phyloP scores from a whole-genome alignment of 2,329 filamentous ascomycete species.

The Teratosphaeria zuluensis region DNA sequence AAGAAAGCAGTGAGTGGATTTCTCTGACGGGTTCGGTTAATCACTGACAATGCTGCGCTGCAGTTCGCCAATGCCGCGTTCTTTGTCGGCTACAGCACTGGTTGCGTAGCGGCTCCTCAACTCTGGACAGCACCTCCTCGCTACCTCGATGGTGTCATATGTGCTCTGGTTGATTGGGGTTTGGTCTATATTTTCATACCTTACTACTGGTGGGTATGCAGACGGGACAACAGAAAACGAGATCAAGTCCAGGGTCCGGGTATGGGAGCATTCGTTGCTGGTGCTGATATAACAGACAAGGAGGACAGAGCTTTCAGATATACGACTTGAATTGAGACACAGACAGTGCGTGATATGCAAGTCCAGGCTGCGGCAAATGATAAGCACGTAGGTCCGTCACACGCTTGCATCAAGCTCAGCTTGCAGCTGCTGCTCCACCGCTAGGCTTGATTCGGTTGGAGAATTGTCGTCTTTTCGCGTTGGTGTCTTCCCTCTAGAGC shows the following conservation, averaged over 20 bases:
- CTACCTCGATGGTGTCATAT: slow-evolving; percentile 40
- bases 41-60: neutral
- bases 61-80: slow-evolving; percentile 34
- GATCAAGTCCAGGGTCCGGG: slow-evolving; percentile 9
- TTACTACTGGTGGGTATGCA: slow-evolving; percentile 29
- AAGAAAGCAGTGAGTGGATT: slow-evolving; percentile 33
- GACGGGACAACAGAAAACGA: slow-evolving; percentile 26
- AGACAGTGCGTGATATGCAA: neutral
- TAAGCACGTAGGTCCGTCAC: neutral
- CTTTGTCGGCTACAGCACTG: slow-evolving; percentile 42
- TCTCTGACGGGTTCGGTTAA: neutral
- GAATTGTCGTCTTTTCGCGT: neutral
- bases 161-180: slow-evolving; percentile 29
- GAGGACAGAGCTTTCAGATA: slow-evolving; percentile 29
- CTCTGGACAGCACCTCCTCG: slow-evolving; percentile 38
- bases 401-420: neutral
- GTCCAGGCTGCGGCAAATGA: too few relatives aligned
- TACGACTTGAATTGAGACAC: slow-evolving; percentile 3
- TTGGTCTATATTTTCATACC: slow-evolving; percentile 28
- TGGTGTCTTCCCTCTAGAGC: neutral
- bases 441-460: neutral
- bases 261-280: slow-evolving; percentile 5
- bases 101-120: slow-evolving; percentile 40
- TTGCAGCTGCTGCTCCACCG: neutral
- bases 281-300: slow-evolving; percentile 28